phyloP scores from a whole-genome alignment of 2,329 filamentous ascomycete genomes.

The Trichoderma lentiforme region DNA sequence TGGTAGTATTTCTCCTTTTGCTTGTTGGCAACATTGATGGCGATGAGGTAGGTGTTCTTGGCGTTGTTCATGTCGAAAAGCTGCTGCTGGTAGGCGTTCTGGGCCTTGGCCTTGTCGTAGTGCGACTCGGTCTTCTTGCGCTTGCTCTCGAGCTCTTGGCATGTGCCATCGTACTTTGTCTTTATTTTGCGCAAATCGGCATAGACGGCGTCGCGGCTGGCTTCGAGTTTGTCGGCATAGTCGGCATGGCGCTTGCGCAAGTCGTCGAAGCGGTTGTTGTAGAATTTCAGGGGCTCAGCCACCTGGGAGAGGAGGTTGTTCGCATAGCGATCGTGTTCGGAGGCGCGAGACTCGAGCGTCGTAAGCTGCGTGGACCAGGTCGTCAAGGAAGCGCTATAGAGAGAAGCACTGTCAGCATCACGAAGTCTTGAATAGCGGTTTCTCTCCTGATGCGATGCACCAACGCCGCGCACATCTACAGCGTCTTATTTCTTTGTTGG shows the following conservation, averaged over 20 bases:
- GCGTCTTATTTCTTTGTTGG: not conserved
- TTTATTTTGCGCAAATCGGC: constrained; percentile 86
- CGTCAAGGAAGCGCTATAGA: constrained; percentile 77
- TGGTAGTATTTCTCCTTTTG: constrained; percentile 97
- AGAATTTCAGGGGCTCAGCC: constrained; percentile 79
- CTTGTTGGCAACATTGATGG: constrained; percentile 95
- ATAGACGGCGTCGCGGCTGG: constrained; percentile 82
- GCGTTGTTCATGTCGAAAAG: constrained; percentile 92
- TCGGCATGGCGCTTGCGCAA: constrained; percentile 87
- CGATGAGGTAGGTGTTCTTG: constrained; percentile 97
- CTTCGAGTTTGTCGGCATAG: constrained; percentile 83
- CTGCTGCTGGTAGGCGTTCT: constrained; percentile 88
- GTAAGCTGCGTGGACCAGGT: constrained; percentile 95
- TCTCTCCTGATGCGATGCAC: not conserved
- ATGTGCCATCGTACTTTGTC: constrained; percentile 85
- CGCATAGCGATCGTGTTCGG: constrained; percentile 83
- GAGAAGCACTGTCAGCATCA: not conserved
- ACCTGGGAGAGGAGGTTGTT: constrained; percentile 75
- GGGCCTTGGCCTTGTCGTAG: constrained; percentile 92
- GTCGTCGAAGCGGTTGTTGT: constrained; percentile 77
- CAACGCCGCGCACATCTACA: not conserved
- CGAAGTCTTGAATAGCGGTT: not conserved
- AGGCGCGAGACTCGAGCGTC: constrained; percentile 81
- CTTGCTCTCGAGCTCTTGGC: constrained; percentile 90
- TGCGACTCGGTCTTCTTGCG: constrained; percentile 92